A percentile compares a stretch with the other conserved stretches of the same genome.
Conservation (phyloP, 2,329 filamentous ascomycete species). For the Lojkania enalia region DNA sequence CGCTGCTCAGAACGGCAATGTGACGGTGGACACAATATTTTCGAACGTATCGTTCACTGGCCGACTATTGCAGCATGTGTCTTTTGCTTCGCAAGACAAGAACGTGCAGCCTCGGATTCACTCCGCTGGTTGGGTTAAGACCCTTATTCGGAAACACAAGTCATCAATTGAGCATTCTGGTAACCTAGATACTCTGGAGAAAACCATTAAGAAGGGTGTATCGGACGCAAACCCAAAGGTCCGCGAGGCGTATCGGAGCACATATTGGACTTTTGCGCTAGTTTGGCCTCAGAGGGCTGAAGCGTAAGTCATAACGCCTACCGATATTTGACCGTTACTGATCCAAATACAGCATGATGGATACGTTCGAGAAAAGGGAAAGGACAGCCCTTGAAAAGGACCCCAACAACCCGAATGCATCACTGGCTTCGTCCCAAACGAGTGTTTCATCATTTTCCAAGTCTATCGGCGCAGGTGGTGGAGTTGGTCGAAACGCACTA, state of each 20-base stretch:
- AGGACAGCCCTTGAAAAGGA: conserved; percentile 82
- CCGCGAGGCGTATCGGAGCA: conserved; percentile 79
- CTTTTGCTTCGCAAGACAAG: conserved; percentile 83
- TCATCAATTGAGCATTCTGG: conserved; percentile 81
- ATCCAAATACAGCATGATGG: conserved; percentile 67
- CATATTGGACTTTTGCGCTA: conserved; percentile 81
- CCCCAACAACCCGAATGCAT: conserved; percentile 72
- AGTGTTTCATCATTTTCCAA: conserved; percentile 49
- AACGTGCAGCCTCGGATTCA: conserved; percentile 85
- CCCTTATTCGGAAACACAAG: conserved; percentile 80
- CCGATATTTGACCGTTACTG: conserved; percentile 10
- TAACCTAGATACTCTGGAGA: conserved; percentile 80
- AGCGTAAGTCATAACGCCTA: conserved; percentile 55
- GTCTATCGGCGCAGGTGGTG: conserved; percentile 52
- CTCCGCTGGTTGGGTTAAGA: conserved; percentile 81
- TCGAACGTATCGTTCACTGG: conserved; percentile 76
- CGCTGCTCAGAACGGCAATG: conserved; percentile 78
- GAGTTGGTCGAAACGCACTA: conserved; percentile 60
- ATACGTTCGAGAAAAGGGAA: conserved; percentile 74
- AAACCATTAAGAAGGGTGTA: conserved; percentile 87
- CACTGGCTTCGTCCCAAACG: conserved; percentile 55
- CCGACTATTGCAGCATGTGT: conserved; percentile 84
- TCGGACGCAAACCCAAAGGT: conserved; percentile 87
- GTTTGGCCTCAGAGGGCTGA: conserved; percentile 81
- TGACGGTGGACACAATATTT: conserved; percentile 79